Base-by-base conservation (phyloP, 257 asterid species). In the Solanum pinnatisectum region DNA sequence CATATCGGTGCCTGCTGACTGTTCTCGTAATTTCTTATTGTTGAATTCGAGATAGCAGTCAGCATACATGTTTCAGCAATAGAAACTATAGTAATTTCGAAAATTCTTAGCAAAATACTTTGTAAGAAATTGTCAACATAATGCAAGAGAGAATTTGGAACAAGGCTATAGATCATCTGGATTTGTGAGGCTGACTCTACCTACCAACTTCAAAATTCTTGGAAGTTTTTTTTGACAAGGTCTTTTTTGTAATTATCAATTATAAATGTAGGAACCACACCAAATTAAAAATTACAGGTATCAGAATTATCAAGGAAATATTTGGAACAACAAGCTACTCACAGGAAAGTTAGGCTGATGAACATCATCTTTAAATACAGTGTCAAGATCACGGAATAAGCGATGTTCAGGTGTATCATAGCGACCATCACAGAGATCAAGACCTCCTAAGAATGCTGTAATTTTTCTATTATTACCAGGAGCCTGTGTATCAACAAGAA, bases 381-480 rank as follows among this genome's bases (percentile, higher is more conserved):
- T 93, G 44, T 95, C 98, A 84, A 93, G 95, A 87, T 90, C 98
- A 85, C 84, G 89, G 89, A 93, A 95, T 63, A 96, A 87, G 60
- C 98, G 95, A 89, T 96, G 99, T 72, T 95, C 92, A 33, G 99
- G 98, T 25, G 98, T 95, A 90, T 96, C 99, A 88, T 96, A 96
- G 70, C 99, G 98, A 87, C 99, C 99, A 89, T 96, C 99, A 89
- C 99, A 96, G 81, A 96, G 94, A 93, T 96, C 99, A 76, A 96
- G 87, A 85, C 99, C 99, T 25, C 99, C 99, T 59, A 95, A 39
- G 86, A 96, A 95, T 49, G 99, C 98, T 83, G 98, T 96, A 71
- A 96, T 89, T 91, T 93, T 95, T 60, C 99, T 93, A 85, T 93
- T 93, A 90, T 95, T 96, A 32, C 98, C 98, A 91, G 85, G 25